A percentile compares a stretch with the other conserved stretches of the same genome.
These are phyloP conservation scores for Massariosphaeria phaeospora DNA, from an alignment of 495 filamentous ascomycete genomes.

Conservation along the genomic window DNA sequence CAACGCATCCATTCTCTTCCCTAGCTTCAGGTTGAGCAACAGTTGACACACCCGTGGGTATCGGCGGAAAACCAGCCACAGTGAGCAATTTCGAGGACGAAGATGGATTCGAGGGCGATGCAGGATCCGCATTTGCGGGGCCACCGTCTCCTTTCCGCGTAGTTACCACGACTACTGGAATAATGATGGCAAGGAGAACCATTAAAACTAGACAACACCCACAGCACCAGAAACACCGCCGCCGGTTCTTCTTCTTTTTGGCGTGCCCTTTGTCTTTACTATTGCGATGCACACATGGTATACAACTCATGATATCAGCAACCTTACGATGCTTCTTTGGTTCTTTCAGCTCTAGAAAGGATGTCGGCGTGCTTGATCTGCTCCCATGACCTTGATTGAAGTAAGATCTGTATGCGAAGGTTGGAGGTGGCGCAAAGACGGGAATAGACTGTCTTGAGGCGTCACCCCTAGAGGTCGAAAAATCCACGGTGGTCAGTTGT, in stretches of 20 bases:
- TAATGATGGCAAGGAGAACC: constrained; percentile 29
- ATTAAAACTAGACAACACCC: constrained; percentile 30
- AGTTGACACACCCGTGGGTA: constrained; percentile 75
- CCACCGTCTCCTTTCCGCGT: constrained; percentile 14
- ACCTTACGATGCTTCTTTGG: constrained; percentile 18
- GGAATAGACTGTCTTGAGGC: not conserved
- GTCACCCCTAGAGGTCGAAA: not conserved
- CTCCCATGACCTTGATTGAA: constrained; percentile 3
- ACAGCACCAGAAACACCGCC: constrained; percentile 24
- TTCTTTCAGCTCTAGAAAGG: constrained; percentile 10
- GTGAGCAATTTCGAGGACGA: constrained; percentile 64
- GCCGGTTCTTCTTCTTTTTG: constrained; percentile 39
- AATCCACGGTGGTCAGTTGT: not conserved
- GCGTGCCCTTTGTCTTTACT: constrained; percentile 1
- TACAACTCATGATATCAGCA: constrained; percentile 8
- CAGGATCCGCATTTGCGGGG: not conserved
- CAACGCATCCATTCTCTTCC: constrained; percentile 60
- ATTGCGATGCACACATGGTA: not conserved
- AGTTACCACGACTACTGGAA: constrained; percentile 21
- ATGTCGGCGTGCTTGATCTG: constrained; percentile 14
- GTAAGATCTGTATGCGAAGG: constrained; percentile 3
- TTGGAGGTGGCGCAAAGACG: constrained; percentile 19
- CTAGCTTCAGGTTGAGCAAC: constrained; percentile 60
- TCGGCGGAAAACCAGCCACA: constrained; percentile 76
- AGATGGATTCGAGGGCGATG: not conserved